Evolutionary conservation across 495 filamentous ascomycete species (phyloP).

Genomic region (Penicillium canescens): DNA sequence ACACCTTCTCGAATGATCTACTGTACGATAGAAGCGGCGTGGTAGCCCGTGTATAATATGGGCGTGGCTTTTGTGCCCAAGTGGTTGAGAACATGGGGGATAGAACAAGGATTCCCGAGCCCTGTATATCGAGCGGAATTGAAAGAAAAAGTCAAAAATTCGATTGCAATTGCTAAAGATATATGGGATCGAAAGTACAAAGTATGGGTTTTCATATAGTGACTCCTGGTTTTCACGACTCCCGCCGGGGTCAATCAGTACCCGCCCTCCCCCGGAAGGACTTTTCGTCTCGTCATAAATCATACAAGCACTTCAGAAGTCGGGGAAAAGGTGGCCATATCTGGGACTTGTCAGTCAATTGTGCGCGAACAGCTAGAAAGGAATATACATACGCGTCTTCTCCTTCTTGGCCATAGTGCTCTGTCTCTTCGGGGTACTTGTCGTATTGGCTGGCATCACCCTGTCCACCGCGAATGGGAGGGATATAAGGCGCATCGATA

Average conservation of each 20-base stretch:
- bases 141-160: conserved; percentile 20
- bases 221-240: conserved; percentile 21
- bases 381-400: conserved; percentile 73
- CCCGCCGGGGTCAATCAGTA: conserved; percentile 13
- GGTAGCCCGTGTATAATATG: conserved; percentile 32
- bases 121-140: conserved; percentile 22
- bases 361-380: background rate
- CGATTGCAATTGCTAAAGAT: conserved; percentile 30
- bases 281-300: conserved; percentile 43
- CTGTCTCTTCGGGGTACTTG: conserved; percentile 94
- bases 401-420: conserved; percentile 77
- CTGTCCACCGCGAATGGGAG: conserved; percentile 88
- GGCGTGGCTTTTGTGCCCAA: conserved; percentile 15
- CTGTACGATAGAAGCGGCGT: conserved; percentile 30
- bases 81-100: conserved; percentile 11
- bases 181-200: conserved; percentile 3
- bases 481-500: conserved; percentile 97
- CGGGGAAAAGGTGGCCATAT: conserved; percentile 69
- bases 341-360: conserved; percentile 38
- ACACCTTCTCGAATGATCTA: conserved; percentile 7
- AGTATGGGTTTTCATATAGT: conserved; percentile 18
- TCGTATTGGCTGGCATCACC: conserved; percentile 98
- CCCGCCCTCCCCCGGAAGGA: conserved; percentile 18
- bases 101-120: conserved; percentile 21
- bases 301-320: conserved; percentile 58